Evolutionary conservation across 1,284 basidiomycete species (phyloP).

Genomic region (Xanthoconium separans): DNA sequence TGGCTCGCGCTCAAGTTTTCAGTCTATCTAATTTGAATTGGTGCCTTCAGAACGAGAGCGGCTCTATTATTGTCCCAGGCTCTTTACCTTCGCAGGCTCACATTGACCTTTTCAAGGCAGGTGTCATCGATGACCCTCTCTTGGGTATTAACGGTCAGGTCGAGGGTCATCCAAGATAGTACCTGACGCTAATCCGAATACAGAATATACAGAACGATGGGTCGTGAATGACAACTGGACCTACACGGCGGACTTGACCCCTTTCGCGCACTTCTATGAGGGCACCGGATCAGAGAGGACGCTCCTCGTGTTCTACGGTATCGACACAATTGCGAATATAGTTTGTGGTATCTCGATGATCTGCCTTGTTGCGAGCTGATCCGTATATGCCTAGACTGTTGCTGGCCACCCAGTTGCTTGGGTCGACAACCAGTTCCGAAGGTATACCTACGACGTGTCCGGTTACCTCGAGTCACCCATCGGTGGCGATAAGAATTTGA

Average conservation of each 20-base stretch:
- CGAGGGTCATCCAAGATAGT: neutral
- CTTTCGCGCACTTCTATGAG: constrained; percentile 35
- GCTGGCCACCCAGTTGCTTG: constrained; percentile 51
- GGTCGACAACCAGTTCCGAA: constrained; percentile 59
- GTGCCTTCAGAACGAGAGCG: constrained; percentile 16
- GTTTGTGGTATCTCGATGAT: constrained; percentile 17
- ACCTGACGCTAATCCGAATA: neutral
- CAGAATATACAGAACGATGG: constrained; percentile 60
- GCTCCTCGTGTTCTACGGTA: constrained; percentile 57
- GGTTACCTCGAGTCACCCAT: constrained; percentile 27
- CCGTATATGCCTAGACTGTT: constrained; percentile 40
- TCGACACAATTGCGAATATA: constrained; percentile 60
- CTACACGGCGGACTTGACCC: constrained; percentile 54
- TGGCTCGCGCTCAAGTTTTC: neutral
- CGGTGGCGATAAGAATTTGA: constrained; percentile 41
- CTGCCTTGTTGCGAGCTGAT: neutral
- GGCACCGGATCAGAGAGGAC: constrained; percentile 31
- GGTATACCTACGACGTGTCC: constrained; percentile 54
- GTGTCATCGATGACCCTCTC: constrained; percentile 12
- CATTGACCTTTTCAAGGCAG: constrained; percentile 18
- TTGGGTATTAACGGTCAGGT: constrained; percentile 16
- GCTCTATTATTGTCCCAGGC: constrained; percentile 16
- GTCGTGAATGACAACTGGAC: constrained; percentile 61
- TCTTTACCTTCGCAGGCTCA: constrained; percentile 18
- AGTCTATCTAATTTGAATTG: constrained; percentile 5